phyloP scores from a whole-genome alignment of 139 green algal species.

The Chlorella vulgaris region DNA sequence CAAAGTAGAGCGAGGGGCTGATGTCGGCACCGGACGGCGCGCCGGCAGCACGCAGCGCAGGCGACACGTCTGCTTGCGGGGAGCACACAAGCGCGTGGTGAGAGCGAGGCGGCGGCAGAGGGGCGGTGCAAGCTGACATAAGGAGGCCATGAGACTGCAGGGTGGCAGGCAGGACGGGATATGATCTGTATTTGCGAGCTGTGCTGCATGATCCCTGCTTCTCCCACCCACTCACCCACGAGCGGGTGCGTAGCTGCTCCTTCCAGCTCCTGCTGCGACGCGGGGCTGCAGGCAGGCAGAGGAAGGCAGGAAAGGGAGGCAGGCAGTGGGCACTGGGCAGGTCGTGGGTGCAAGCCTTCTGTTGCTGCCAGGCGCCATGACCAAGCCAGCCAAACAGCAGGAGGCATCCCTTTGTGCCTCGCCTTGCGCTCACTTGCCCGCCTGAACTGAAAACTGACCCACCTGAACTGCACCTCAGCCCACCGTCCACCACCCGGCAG shows the following conservation, averaged over 20 bases:
- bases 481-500: not conserved
- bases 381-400: no score
- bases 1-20: not conserved
- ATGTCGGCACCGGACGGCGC: not conserved
- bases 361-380: no score
- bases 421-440: no score
- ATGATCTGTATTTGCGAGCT: no score
- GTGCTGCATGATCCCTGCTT: no score
- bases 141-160: no score
- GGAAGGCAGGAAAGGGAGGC: not conserved
- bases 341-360: not conserved
- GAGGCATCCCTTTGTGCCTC: not conserved
- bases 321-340: not conserved
- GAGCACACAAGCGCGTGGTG: not conserved
- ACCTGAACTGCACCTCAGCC: constrained; percentile 10
- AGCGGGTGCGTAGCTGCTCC: not conserved
- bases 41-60: not conserved
- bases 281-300: not conserved
- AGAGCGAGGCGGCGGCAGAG: no score
- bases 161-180: no score
- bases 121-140: no score
- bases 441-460: no score
- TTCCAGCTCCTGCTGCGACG: not conserved
- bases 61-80: constrained; percentile 3
- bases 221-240: not conserved